phyloP scores from a whole-genome alignment of 1,284 basidiomycete species.

The Golubevia pallescens region DNA sequence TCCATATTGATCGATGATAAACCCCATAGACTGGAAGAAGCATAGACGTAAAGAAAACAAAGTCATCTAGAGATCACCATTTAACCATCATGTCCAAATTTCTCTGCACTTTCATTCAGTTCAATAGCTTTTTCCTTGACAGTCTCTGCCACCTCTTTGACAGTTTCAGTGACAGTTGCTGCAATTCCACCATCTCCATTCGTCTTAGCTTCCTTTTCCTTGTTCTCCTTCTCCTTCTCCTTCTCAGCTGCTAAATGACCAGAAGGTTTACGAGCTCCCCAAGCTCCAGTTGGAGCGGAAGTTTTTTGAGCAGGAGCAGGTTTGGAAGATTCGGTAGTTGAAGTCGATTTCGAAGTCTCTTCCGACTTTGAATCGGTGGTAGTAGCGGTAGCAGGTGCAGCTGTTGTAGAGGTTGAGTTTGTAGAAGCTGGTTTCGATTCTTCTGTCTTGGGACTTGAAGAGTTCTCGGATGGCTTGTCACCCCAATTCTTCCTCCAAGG shows the following conservation, averaged over 20 bases:
- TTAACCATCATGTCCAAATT: background rate
- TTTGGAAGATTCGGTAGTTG: background rate
- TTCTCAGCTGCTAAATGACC: background rate
- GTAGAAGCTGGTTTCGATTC: background rate
- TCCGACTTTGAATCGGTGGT: background rate
- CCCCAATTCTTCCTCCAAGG: background rate
- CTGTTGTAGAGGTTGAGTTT: background rate
- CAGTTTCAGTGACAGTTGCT: background rate
- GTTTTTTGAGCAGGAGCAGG: background rate
- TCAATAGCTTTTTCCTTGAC: background rate
- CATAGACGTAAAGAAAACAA: too few relatives aligned
- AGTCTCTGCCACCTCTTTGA: background rate
- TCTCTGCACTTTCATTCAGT: background rate
- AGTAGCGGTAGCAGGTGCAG: background rate
- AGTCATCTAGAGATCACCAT: too few relatives aligned
- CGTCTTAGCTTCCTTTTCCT: background rate
- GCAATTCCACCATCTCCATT: too few relatives aligned
- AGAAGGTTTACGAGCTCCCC: background rate
- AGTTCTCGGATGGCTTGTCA: background rate
- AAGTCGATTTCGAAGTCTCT: background rate
- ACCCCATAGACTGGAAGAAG: too few relatives aligned
- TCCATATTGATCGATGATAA: too few relatives aligned
- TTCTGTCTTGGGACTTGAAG: too few relatives aligned
- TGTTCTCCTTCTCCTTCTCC: conserved; percentile 4
- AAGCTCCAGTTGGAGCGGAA: background rate